A percentile compares a stretch with the other conserved stretches of the same genome.
Evolutionary conservation across 768 basidiomycete species (phyloP).

Genomic region (Phlebiopsis flavidoalba): DNA sequence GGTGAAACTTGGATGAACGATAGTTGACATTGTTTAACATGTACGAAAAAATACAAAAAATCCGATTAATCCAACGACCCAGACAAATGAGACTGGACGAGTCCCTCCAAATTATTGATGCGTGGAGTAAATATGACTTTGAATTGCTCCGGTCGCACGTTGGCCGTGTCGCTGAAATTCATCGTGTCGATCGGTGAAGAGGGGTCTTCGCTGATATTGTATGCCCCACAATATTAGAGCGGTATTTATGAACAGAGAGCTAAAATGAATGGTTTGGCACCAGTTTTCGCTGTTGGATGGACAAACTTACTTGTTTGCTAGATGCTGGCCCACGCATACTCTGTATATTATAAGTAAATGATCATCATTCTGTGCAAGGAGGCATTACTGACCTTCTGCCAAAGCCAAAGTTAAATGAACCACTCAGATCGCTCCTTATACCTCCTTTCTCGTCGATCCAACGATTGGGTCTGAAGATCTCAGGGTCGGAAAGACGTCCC

Average conservation of each 20-base stretch:
- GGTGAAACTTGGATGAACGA: too few relatives aligned
- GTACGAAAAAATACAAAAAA: too few relatives aligned
- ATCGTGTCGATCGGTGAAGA: conserved; percentile 51
- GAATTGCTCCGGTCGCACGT: conserved; percentile 62
- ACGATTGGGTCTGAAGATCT: conserved; percentile 27
- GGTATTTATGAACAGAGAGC: conserved; percentile 63
- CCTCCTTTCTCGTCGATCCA: conserved; percentile 27
- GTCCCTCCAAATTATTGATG: conserved; percentile 12
- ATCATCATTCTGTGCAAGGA: neutral
- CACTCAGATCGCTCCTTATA: conserved; percentile 21
- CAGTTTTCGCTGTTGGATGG: neutral
- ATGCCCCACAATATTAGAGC: conserved; percentile 64
- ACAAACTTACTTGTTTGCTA: conserved; percentile 31
- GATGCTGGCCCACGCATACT: conserved; percentile 63
- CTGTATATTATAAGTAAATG: conserved; percentile 23
- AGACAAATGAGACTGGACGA: neutral
- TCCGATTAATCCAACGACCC: too few relatives aligned
- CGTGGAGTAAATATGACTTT: conserved; percentile 52
- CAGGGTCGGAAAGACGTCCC: conserved; percentile 27
- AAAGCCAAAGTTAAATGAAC: conserved; percentile 30
- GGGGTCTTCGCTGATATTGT: conserved; percentile 48
- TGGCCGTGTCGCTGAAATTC: conserved; percentile 59
- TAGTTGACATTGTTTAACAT: too few relatives aligned
- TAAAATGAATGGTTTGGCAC: neutral
- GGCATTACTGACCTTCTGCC: conserved; percentile 25